A percentile compares a stretch with the other conserved stretches of the same genome.
These are phyloP conservation scores for Penicillium dipodomyicola DNA, from an alignment of 495 filamentous ascomycete genomes.

Conservation along the genomic window DNA sequence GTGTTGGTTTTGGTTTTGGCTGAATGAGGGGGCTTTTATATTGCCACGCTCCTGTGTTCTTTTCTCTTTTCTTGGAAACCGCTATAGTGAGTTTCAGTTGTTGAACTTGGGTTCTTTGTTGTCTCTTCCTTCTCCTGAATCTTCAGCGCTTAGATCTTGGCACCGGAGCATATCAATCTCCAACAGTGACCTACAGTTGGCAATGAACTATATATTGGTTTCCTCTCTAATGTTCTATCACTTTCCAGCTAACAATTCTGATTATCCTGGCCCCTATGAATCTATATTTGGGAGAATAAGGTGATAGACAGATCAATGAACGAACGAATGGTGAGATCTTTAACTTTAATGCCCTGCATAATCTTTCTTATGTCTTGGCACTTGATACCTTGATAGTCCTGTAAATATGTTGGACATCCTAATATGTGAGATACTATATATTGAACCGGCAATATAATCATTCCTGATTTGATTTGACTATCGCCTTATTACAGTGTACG, in stretches of 20 bases:
- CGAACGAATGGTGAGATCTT: conserved; percentile 7
- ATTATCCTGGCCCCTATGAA: background rate
- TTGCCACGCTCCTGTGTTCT: background rate
- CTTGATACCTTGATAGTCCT: background rate
- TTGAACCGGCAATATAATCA: background rate
- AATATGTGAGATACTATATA: background rate
- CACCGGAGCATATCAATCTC: background rate
- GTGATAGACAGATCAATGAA: background rate
- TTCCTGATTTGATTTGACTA: background rate
- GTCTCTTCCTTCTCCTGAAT: background rate
- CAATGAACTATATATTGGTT: background rate
- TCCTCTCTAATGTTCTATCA: background rate
- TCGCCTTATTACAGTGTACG: too few relatives aligned
- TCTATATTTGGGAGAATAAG: background rate
- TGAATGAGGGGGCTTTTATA: background rate
- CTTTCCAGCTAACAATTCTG: background rate
- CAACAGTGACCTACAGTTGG: background rate
- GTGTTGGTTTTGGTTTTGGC: background rate
- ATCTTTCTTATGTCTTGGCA: conserved; percentile 10
- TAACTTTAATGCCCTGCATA: conserved; percentile 9
- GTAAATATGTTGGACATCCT: background rate
- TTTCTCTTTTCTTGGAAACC: background rate
- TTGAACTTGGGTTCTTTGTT: background rate
- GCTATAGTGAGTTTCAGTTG: background rate
- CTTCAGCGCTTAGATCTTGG: background rate